A percentile compares a stretch with the other conserved stretches of the same genome.
Conservation (phyloP, 768 basidiomycete species). For the Glaciozyma martinii region DNA sequence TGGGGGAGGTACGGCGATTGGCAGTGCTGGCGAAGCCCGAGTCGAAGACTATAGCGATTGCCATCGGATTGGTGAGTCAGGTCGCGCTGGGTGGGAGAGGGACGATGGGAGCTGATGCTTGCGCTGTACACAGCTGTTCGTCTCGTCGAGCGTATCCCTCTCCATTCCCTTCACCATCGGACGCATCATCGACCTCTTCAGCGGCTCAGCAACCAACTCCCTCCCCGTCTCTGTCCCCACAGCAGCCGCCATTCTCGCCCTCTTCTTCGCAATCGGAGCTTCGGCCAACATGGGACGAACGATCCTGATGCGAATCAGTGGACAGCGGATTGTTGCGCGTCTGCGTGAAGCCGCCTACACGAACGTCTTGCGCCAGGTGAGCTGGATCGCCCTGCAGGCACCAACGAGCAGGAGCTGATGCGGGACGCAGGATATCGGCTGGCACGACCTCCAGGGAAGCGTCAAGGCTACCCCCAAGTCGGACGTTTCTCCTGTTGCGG, state of each 20-base stretch:
- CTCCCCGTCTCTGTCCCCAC: constrained; percentile 70
- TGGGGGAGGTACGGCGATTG: constrained; percentile 38
- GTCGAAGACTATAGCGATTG: constrained; percentile 61
- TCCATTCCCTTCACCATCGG: constrained; percentile 88
- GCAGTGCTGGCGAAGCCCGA: constrained; percentile 73
- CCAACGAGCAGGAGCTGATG: background rate
- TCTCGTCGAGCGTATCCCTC: constrained; percentile 87
- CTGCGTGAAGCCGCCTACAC: constrained; percentile 71
- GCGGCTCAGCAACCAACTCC: constrained; percentile 41
- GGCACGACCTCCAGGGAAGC: constrained; percentile 30
- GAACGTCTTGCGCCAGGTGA: constrained; percentile 76
- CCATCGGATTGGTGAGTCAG: constrained; percentile 51
- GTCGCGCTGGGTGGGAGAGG: background rate
- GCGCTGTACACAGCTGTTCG: constrained; percentile 49
- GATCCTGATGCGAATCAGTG: constrained; percentile 43
- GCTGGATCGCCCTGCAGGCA: background rate
- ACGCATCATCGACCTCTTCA: constrained; percentile 85
- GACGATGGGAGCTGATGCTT: background rate
- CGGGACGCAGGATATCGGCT: constrained; percentile 24
- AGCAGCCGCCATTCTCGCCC: constrained; percentile 63
- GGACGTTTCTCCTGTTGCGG: background rate
- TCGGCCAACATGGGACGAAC: constrained; percentile 69
- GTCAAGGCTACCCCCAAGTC: constrained; percentile 7
- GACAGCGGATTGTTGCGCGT: constrained; percentile 84
- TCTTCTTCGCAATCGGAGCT: constrained; percentile 78